Evolutionary conservation across 345 rosid genomes (phyloP).

Genomic region (Cardiospermum halicacabum): DNA sequence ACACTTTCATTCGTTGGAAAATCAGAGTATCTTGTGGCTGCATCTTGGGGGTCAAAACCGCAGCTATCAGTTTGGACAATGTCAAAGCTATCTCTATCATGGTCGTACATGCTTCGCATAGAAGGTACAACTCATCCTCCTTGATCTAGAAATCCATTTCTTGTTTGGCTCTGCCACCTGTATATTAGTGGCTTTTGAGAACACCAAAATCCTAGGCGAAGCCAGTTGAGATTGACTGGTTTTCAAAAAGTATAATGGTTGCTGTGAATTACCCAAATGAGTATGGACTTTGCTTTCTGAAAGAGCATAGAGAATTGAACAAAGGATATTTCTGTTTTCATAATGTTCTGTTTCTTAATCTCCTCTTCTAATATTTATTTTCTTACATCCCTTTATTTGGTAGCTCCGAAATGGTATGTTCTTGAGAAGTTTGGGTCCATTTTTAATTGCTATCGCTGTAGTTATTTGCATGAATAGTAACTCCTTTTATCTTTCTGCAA

Average conservation of each 20-base stretch:
- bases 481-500: not conserved
- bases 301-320: no score
- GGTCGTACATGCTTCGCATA: conserved; percentile 76
- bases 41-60: conserved; percentile 53
- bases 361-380: not conserved
- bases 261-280: not conserved
- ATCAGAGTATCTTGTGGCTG: conserved; percentile 75
- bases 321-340: no score
- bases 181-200: not conserved
- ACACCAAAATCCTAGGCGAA: not conserved
- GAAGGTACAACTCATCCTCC: conserved; percentile 52
- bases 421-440: not conserved
- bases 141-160: not conserved
- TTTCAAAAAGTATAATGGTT: not conserved
- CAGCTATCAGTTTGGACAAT: conserved; percentile 77
- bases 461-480: not conserved
- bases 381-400: not conserved
- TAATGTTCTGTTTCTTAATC: not conserved
- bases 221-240: not conserved
- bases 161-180: not conserved
- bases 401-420: no score
- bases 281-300: not conserved
- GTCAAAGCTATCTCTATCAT: conserved; percentile 55
- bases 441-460: no score
- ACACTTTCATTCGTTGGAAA: conserved; percentile 63